Base-by-base conservation (phyloP, 2,329 filamentous ascomycete species). In the Scopulariopsis brevicaulis region DNA sequence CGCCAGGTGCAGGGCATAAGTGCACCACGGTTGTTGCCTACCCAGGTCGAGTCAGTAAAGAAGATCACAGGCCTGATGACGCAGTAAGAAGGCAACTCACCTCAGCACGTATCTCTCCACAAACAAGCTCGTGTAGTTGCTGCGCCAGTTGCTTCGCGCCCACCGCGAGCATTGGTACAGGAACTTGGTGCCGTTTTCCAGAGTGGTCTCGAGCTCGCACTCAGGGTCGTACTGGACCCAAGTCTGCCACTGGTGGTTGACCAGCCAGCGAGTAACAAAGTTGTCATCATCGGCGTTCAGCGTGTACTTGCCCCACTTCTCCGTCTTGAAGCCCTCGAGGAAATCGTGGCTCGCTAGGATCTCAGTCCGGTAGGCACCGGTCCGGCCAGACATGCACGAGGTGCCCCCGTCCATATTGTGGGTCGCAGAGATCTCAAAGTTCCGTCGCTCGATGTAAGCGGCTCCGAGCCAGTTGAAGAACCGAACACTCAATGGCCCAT, bases 271-370 rank as follows among this genome's bases (percentile, higher is more conserved):
- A 7, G 93, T 96, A 65, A 97, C 90, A 74, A 96, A 97, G 74
- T 97, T 97, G 78, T 97, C 93, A 71, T 97, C 93, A 71, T 97
- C 93, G 28, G 93, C 91, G 68, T 96, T 96, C 61, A 97, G 80
- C 67, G 92, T 92, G 73, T 87, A 96, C 65, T 87, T 85, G 54
- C 87, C 82, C 90, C 90, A 96, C 64, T 87, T 87, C 74, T 97
- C 93, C 58, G 92, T 90, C 64, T 89, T 92, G 76, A 97, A 96
- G 53, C 86, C 89, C 63, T 92, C 82, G 50, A 91, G 85, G 71
- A 97, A 97, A 56, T 87, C 84, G 60, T 87, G 84, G 69, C 92
- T 90, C 65, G 90, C 85, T 28, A 97, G 77, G 62, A 97, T 96
- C 67, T 88, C 84, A 11, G 90, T 90, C 54, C 90, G 87, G 74